Percentiles rank a stretch among this genome's conserved stretches.
These are phyloP conservation scores for Cryptococcus jaspeensis DNA, from an alignment of 1,284 basidiomycete genomes.

Conservation along the genomic window DNA sequence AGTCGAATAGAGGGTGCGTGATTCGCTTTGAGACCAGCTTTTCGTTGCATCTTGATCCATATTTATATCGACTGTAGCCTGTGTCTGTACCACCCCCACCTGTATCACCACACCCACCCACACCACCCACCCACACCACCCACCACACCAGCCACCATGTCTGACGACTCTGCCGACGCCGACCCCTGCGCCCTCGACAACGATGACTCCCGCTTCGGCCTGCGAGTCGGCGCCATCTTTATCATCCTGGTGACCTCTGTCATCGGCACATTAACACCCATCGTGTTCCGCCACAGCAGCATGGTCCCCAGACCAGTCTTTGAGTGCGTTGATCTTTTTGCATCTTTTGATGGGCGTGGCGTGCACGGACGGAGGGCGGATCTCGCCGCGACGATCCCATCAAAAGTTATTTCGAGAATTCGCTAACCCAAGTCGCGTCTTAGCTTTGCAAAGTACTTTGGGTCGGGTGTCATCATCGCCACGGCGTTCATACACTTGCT, in stretches of 20 bases:
- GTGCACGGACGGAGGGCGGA: no score
- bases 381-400: neutral
- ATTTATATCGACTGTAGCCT: no score
- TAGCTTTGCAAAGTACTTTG: conserved; percentile 83
- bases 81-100: no score
- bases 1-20: no score
- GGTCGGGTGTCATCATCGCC: conserved; percentile 89
- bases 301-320: conserved; percentile 67
- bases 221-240: conserved; percentile 84
- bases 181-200: conserved; percentile 20
- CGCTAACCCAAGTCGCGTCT: neutral
- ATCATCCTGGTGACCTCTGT: conserved; percentile 71
- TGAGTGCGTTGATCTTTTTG: conserved; percentile 66
- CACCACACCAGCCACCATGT: conserved; percentile 2
- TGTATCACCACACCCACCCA: neutral
- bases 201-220: conserved; percentile 23
- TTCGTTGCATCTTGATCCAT: no score
- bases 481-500: conserved; percentile 89
- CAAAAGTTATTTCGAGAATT: neutral
- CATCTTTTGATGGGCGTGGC: no score
- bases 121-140: neutral
- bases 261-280: conserved; percentile 77
- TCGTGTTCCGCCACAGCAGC: conserved; percentile 64
- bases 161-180: conserved; percentile 1
- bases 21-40: no score